Evolutionary conservation across 2,329 filamentous ascomycete genomes (phyloP).

Genomic region (Cordyceps tenuipes): DNA sequence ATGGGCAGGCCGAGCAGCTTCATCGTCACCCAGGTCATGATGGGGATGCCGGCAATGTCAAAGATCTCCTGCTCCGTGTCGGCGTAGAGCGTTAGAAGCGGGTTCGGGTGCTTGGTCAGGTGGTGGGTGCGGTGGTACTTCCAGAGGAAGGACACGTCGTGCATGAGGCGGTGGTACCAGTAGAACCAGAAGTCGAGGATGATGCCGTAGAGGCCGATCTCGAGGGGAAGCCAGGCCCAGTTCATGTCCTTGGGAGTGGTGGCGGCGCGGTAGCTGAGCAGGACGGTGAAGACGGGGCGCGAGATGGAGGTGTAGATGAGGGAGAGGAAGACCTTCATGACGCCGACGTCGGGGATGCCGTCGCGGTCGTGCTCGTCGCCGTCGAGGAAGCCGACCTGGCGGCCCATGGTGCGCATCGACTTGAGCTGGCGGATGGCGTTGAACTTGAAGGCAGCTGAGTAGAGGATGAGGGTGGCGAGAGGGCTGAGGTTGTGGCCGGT

Average conservation of each 20-base stretch:
- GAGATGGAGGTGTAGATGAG: slow-evolving; percentile 24
- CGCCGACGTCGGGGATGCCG: slow-evolving; percentile 29
- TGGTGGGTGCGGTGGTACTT: slow-evolving; percentile 35
- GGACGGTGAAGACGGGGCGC: slow-evolving; percentile 24
- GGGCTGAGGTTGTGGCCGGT: slow-evolving; percentile 22
- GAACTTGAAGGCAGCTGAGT: slow-evolving; percentile 27
- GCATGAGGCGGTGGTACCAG: slow-evolving; percentile 33
- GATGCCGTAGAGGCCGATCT: slow-evolving; percentile 30
- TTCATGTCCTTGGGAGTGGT: slow-evolving; percentile 19
- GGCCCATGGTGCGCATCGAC: slow-evolving; percentile 27
- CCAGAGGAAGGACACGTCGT: slow-evolving; percentile 30
- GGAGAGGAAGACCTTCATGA: slow-evolving; percentile 23
- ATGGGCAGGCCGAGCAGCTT: slow-evolving; percentile 28
- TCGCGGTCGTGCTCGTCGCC: slow-evolving; percentile 33
- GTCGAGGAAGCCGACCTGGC: slow-evolving; percentile 31
- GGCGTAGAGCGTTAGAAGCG: slow-evolving; percentile 24
- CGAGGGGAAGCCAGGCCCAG: slow-evolving; percentile 27
- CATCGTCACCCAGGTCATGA: slow-evolving; percentile 20
- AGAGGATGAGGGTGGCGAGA: slow-evolving; percentile 25
- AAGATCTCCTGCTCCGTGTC: slow-evolving; percentile 23
- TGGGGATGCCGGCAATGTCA: slow-evolving; percentile 22
- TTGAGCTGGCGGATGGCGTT: slow-evolving; percentile 30
- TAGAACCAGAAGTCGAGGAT: slow-evolving; percentile 32
- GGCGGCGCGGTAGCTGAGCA: slow-evolving; percentile 22
- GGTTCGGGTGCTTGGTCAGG: slow-evolving; percentile 30